These are phyloP conservation scores for Vanderwaltozyma verrucispora DNA, from an alignment of 805 yeast species.

Conservation along the genomic window DNA sequence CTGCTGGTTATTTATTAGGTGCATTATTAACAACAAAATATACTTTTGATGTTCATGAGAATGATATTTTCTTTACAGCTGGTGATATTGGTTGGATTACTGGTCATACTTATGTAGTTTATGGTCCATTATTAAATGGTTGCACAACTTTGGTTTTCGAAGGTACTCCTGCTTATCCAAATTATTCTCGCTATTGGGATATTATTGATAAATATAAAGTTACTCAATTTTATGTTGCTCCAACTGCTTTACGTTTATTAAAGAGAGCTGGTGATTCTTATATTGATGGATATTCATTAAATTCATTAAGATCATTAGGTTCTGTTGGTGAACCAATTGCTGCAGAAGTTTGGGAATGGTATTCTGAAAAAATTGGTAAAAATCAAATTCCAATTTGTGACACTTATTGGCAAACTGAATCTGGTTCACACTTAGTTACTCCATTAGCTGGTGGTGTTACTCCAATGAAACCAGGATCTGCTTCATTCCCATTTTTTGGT, in stretches of 20 bases:
- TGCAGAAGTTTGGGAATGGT: slow-evolving; percentile 85
- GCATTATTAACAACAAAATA: slow-evolving; percentile 67
- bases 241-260: slow-evolving; percentile 69
- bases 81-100: slow-evolving; percentile 93
- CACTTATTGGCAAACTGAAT: slow-evolving; percentile 87
- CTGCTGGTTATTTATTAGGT: slow-evolving; percentile 70
- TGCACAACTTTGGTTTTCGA: slow-evolving; percentile 73
- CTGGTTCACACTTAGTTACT: slow-evolving; percentile 70
- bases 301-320: slow-evolving; percentile 59
- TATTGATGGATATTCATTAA: slow-evolving; percentile 51
- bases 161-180: slow-evolving; percentile 83
- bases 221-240: slow-evolving; percentile 76
- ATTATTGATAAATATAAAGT: slow-evolving; percentile 62
- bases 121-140: slow-evolving; percentile 71
- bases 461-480: slow-evolving; percentile 79
- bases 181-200: slow-evolving; percentile 70
- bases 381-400: slow-evolving; percentile 64
- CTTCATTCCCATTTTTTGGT: slow-evolving; percentile 78
- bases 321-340: slow-evolving; percentile 85
- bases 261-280: slow-evolving; percentile 63
- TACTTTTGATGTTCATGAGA: slow-evolving; percentile 63
- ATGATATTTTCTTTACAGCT: slow-evolving; percentile 72
- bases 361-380: slow-evolving; percentile 60
- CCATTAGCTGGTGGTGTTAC: slow-evolving; percentile 69
- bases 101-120: slow-evolving; percentile 75